Evolutionary conservation across 1,139 yeast genomes (phyloP), one percentile per base, ranked within the genome.

Genomic region (Pneumocystis carinii): DNA sequence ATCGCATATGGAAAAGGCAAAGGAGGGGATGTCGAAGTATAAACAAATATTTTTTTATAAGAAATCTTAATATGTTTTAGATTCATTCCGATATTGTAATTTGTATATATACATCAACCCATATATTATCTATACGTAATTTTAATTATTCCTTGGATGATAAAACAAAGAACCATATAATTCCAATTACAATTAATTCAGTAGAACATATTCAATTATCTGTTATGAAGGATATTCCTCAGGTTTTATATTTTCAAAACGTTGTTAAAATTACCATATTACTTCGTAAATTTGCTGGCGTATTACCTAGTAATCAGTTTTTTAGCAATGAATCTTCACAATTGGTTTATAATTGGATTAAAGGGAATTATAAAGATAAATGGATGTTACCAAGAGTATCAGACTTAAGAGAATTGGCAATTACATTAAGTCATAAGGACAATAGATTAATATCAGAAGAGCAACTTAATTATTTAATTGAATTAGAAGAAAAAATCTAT

Each of bases 201-300:
- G n/a, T 39, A 57, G 59, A 57, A 57, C 59, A 57, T 57, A 57
- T 57, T 39, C 41, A 37, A 19, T 57, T 57, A 57, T 48, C n/a
- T 17, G 27, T 48, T 48, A 39, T 39, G 19, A 48, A 48, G 14
- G 55, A 48, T 24, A 48, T 48, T 24, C 55, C 55, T 48, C 55
- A 24, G 4, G 24, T 24, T 48, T 48, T 48, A 24, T 48, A 48
- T 48, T 48, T 48, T 48, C 55, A 48, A 48, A 48, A 48, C 14
- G 55, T 24, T 48, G n/a, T 15, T 48, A 48, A 48, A 48, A 19
- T 48, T 24, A 48, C 32, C 19, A 48, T 48, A 48, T 48, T 48
- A 19, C 55, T 48, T 48, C 55, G 55, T 48, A 48, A 48, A 32
- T 48, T 48, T 48, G 55, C 55, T 48, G 55, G 55, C n/a, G 24